Evolutionary conservation across 495 filamentous ascomycete species (phyloP).

Genomic region (Penicillium antarcticum): DNA sequence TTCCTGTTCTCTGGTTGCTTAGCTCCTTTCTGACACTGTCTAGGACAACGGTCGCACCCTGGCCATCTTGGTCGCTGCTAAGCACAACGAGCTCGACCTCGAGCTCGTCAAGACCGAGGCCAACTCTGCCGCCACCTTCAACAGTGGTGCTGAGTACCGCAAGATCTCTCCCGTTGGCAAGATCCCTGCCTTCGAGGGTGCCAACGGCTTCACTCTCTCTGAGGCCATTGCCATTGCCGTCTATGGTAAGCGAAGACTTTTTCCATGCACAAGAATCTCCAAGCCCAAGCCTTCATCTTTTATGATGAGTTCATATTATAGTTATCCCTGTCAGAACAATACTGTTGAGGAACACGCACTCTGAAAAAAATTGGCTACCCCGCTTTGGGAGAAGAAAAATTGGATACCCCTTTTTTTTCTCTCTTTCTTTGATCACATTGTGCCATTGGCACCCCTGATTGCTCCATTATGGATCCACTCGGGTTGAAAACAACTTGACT

Average conservation of each 20-base stretch:
- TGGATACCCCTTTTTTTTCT: slow-evolving; percentile 1
- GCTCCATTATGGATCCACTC: slow-evolving; percentile 12
- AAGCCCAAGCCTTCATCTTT: slow-evolving; percentile 18
- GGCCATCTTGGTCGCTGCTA: slow-evolving; percentile 83
- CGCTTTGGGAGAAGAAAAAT: slow-evolving; percentile 23
- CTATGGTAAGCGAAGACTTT: slow-evolving; percentile 72
- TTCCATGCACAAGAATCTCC: not conserved
- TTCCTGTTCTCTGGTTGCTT: slow-evolving; percentile 1
- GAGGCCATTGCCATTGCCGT: slow-evolving; percentile 95
- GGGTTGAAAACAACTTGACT: slow-evolving; percentile 16
- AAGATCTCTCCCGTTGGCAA: slow-evolving; percentile 85
- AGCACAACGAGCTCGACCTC: slow-evolving; percentile 89
- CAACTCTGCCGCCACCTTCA: slow-evolving; percentile 31
- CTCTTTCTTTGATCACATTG: slow-evolving; percentile 13
- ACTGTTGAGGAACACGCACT: slow-evolving; percentile 49
- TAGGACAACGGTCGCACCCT: slow-evolving; percentile 89
- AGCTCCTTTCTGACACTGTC: slow-evolving; percentile 13
- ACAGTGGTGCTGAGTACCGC: slow-evolving; percentile 65
- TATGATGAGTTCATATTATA: slow-evolving; percentile 81
- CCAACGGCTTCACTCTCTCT: slow-evolving; percentile 83
- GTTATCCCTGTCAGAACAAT: slow-evolving; percentile 99
- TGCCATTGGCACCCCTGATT: slow-evolving; percentile 16
- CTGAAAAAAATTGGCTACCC: slow-evolving; percentile 29
- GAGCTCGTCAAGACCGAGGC: slow-evolving; percentile 71
- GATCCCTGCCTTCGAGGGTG: slow-evolving; percentile 87